Conservation (phyloP, 176 grass and related monocot genomes). For the Metroxylon sagu region DNA sequence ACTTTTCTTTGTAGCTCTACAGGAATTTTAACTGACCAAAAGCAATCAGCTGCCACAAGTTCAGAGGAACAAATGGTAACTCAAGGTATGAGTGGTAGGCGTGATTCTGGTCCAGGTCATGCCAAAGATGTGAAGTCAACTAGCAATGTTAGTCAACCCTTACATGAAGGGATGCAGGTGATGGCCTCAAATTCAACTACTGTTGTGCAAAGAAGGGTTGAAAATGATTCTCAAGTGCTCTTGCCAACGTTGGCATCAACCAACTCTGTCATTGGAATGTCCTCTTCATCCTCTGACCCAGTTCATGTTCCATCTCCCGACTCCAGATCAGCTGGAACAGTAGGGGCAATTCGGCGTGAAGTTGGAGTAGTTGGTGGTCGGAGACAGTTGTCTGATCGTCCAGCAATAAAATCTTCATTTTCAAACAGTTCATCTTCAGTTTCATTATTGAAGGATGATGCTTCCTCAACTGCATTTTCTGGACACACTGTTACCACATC, state of each 20-base stretch:
- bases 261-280: constrained; percentile 35
- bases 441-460: constrained; percentile 22
- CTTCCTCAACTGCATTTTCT: constrained; percentile 18
- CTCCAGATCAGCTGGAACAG: constrained; percentile 40
- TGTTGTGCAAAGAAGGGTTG: constrained; percentile 18
- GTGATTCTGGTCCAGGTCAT: constrained; percentile 13
- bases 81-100: constrained; percentile 17
- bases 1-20: constrained; percentile 45
- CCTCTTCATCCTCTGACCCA: constrained; percentile 68
- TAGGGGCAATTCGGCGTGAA: constrained; percentile 65
- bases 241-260: constrained; percentile 23
- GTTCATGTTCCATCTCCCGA: constrained; percentile 58
- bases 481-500: constrained; percentile 10
- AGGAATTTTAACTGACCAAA: constrained; percentile 32
- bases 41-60: constrained; percentile 18
- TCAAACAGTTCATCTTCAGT: constrained; percentile 24
- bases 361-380: constrained; percentile 58
- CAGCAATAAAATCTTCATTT: constrained; percentile 27
- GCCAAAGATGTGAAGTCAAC: constrained; percentile 27
- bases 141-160: constrained; percentile 17
- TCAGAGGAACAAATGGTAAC: constrained; percentile 19
- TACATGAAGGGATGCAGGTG: constrained; percentile 7
- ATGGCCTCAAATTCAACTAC: constrained; percentile 16
- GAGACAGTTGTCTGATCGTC: constrained; percentile 23
- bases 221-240: constrained; percentile 6